These are phyloP conservation scores for Stevia rebaudiana DNA, from an alignment of 140 eudicot genomes.

Conservation along the genomic window DNA sequence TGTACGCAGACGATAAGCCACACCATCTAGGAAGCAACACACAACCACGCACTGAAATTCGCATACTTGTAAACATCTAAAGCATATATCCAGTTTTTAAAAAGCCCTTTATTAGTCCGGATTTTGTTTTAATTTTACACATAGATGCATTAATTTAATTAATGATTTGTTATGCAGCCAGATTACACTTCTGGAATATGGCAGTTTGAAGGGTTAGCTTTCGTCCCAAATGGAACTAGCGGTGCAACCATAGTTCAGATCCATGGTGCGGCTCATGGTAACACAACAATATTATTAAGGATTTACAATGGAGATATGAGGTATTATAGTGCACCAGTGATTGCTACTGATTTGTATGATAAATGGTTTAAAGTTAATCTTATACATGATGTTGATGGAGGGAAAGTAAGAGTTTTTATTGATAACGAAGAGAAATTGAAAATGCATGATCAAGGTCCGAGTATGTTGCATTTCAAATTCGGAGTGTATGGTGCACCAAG, in stretches of 20 bases:
- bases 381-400: conserved; percentile 36
- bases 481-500: conserved; percentile 31
- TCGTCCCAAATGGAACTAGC: conserved; percentile 41
- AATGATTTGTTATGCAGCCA: conserved; percentile 1
- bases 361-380: conserved; percentile 35
- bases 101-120: too few relatives aligned
- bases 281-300: conserved; percentile 27
- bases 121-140: too few relatives aligned
- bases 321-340: conserved; percentile 26
- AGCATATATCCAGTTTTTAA: too few relatives aligned
- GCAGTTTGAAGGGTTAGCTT: conserved; percentile 43
- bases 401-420: conserved; percentile 27
- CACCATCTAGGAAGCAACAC: conserved; percentile 32
- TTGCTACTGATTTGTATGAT: conserved; percentile 26
- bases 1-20: conserved; percentile 43
- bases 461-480: conserved; percentile 19
- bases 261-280: conserved; percentile 39
- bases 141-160: too few relatives aligned
- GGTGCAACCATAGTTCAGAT: conserved; percentile 41
- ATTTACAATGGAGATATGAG: conserved; percentile 39
- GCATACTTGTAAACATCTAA: conserved; percentile 22
- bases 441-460: conserved; percentile 20
- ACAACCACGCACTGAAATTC: conserved; percentile 51
- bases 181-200: conserved; percentile 43
- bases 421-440: conserved; percentile 16